phyloP scores from a whole-genome alignment of 768 basidiomycete species.

The Tubosaeta sp. region DNA sequence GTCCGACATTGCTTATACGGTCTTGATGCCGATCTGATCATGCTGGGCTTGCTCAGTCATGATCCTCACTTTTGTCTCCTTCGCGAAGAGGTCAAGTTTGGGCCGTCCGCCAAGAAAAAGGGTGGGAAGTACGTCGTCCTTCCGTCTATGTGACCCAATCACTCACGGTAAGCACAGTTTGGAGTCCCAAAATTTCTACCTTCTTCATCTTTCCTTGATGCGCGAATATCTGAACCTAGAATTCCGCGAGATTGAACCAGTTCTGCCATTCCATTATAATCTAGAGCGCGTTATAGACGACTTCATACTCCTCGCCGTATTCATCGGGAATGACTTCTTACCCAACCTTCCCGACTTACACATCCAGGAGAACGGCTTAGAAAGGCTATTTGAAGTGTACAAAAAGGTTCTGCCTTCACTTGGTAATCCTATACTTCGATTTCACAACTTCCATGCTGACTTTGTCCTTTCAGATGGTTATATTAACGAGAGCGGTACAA shows the following conservation, averaged over 20 bases:
- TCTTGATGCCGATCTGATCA: slow-evolving; percentile 96
- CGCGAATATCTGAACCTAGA: slow-evolving; percentile 98
- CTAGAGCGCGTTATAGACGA: slow-evolving; percentile 97
- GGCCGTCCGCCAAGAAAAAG: slow-evolving; percentile 73
- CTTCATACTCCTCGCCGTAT: slow-evolving; percentile 94
- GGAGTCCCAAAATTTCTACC: slow-evolving; percentile 87
- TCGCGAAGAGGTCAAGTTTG: slow-evolving; percentile 98
- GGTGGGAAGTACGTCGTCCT: slow-evolving; percentile 42
- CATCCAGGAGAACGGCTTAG: slow-evolving; percentile 95
- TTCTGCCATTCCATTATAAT: slow-evolving; percentile 76
- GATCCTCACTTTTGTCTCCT: slow-evolving; percentile 98
- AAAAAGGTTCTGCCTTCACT: slow-evolving; percentile 83
- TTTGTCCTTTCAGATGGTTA: slow-evolving; percentile 65
- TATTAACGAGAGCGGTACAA: slow-evolving; percentile 83
- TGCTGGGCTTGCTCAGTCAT: slow-evolving; percentile 95
- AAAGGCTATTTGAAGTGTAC: slow-evolving; percentile 91
- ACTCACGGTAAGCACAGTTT: slow-evolving; percentile 34
- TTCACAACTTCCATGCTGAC: neutral
- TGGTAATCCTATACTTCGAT: slow-evolving; percentile 36
- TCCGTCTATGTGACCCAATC: neutral
- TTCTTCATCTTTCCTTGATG: slow-evolving; percentile 90
- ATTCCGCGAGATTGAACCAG: slow-evolving; percentile 67
- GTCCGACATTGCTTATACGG: slow-evolving; percentile 97
- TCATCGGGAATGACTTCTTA: slow-evolving; percentile 96
- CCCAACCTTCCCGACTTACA: slow-evolving; percentile 95